These are phyloP conservation scores for Coriaria nepalensis DNA, from an alignment of 306 rosid genomes.

Conservation along the genomic window DNA sequence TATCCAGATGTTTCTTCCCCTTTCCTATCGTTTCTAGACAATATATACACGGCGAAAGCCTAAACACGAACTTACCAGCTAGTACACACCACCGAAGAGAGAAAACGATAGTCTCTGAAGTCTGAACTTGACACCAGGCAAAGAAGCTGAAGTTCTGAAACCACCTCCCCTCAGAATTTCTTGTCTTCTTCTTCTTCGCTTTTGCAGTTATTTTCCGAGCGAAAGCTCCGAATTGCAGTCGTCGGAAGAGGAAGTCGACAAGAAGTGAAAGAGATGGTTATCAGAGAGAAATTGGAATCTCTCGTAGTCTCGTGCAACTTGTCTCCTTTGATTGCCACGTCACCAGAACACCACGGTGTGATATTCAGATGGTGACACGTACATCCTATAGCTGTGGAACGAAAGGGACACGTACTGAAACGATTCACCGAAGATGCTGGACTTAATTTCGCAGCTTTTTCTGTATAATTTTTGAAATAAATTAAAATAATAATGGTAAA, in stretches of 20 bases:
- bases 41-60: too few relatives aligned
- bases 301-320: conserved; percentile 9
- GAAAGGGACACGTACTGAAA: background rate
- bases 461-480: too few relatives aligned
- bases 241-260: background rate
- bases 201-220: background rate
- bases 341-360: background rate
- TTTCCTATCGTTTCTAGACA: too few relatives aligned
- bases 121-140: too few relatives aligned
- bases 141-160: too few relatives aligned
- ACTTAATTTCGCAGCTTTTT: too few relatives aligned
- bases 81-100: too few relatives aligned
- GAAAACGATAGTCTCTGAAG: too few relatives aligned
- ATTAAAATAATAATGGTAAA: too few relatives aligned
- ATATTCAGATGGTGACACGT: background rate
- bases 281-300: background rate
- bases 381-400: background rate
- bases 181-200: background rate
- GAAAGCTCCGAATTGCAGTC: background rate
- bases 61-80: too few relatives aligned
- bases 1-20: too few relatives aligned
- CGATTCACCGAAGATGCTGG: too few relatives aligned
- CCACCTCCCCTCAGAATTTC: background rate
- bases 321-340: background rate
- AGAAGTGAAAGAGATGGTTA: background rate